Evolutionary conservation across 176 grass and related monocot genomes (phyloP).

Genomic region (Musa troglodytarum): DNA sequence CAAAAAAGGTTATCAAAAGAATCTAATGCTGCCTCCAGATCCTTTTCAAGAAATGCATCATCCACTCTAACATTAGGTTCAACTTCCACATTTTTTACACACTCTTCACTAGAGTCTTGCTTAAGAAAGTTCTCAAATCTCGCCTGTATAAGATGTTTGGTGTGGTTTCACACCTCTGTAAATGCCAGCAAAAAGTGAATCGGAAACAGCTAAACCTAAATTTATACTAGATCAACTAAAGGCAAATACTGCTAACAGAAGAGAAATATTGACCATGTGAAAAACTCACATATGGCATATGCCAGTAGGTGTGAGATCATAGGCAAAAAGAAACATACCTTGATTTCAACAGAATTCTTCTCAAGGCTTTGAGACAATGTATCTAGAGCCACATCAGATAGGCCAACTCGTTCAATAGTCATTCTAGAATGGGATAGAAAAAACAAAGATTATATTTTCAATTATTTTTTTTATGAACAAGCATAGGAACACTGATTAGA

Average conservation of each 20-base stretch:
- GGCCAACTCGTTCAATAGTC: constrained; percentile 66
- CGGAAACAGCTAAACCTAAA: constrained; percentile 29
- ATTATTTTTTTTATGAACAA: not conserved
- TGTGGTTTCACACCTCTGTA: constrained; percentile 23
- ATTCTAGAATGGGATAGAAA: constrained; percentile 32
- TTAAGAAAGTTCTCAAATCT: constrained; percentile 57
- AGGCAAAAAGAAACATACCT: constrained; percentile 42
- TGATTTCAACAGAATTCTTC: constrained; percentile 69
- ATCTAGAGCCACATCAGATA: constrained; percentile 64
- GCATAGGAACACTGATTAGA: not conserved
- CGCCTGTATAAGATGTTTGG: constrained; percentile 52
- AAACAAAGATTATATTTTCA: constrained; percentile 5
- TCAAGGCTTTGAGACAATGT: constrained; percentile 44
- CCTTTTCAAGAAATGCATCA: constrained; percentile 72
- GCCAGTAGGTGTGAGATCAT: not conserved
- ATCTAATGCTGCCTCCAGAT: constrained; percentile 92
- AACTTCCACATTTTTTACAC: constrained; percentile 30
- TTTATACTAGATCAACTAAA: constrained; percentile 14
- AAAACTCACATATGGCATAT: not conserved
- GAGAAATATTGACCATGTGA: not conserved
- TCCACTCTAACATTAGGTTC: constrained; percentile 50
- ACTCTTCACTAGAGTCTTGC: constrained; percentile 42
- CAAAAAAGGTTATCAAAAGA: constrained; percentile 99
- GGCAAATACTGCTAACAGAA: not conserved
- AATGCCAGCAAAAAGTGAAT: constrained; percentile 20